Evolutionary conservation across 345 rosid species (phyloP), one percentile per base, ranked within the genome.

Genomic region (Kernera saxatilis): DNA sequence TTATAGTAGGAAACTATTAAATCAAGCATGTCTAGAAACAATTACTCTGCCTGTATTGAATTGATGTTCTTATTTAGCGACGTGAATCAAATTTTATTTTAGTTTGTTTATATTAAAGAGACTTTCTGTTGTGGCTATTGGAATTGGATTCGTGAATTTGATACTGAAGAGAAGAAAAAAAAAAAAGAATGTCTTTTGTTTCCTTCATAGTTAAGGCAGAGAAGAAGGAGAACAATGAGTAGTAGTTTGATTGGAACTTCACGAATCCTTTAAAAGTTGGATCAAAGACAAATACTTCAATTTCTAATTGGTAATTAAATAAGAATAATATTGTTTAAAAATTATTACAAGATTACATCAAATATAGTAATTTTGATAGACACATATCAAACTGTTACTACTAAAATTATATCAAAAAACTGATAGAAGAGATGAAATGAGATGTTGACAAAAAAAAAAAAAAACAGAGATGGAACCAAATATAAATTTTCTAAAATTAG

Each of bases 71-170:
- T n/a, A n/a, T n/a, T n/a, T n/a, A n/a, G n/a, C n/a, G n/a, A n/a
- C n/a, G n/a, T n/a, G n/a, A n/a, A n/a, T n/a, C n/a, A n/a, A n/a
- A n/a, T n/a, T 18, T 21, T 55, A 9, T 36, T 36, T 53, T 8
- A 30, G 45, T 10, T 54, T 55, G 44, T 18, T 61, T 14, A 45
- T 54, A 45, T 60, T 22, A 65, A 74, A 74, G 72, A 57, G 29
- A 58, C 60, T 57, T 65, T 66, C 45, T 66, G 26, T 66, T 66
- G 61, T 65, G 72, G 61, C 43, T 58, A 66, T 14, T 55, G 60
- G 78, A 67, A 74, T 74, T 74, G 67, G 78, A 74, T 74, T 74
- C 78, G 43, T 74, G 78, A 58, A 49, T 74, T 48, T 74, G 78
- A 74, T 74, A 66, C 72, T 18, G 46, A 40, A 18, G 64, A 30